These are phyloP conservation scores for Chalciporus chontae DNA, from an alignment of 768 basidiomycete genomes.

Conservation along the genomic window DNA sequence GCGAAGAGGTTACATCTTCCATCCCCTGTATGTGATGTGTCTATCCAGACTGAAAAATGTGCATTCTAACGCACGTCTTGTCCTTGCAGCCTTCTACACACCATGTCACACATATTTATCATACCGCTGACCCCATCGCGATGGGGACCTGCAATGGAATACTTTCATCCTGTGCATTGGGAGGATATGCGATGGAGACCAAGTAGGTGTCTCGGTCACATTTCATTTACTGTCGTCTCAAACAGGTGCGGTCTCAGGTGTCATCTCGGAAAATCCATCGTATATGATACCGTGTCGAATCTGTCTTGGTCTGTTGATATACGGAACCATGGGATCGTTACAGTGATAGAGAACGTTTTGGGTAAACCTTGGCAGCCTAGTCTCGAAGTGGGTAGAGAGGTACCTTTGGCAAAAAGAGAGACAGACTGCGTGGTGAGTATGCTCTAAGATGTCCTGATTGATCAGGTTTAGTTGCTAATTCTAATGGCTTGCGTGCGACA, in stretches of 20 bases:
- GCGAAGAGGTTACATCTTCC: conserved; percentile 81
- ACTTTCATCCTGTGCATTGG: conserved; percentile 76
- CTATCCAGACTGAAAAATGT: neutral
- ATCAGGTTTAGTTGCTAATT: neutral
- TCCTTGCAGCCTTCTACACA: conserved; percentile 58
- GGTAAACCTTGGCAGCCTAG: conserved; percentile 68
- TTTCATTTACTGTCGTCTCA: neutral
- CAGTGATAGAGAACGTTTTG: conserved; percentile 72
- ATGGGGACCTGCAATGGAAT: conserved; percentile 86
- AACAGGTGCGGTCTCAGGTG: conserved; percentile 45
- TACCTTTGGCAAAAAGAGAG: conserved; percentile 52
- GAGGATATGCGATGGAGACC: conserved; percentile 87
- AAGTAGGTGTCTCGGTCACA: conserved; percentile 37
- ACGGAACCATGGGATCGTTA: conserved; percentile 75
- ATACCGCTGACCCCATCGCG: conserved; percentile 92
- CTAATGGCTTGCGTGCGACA: conserved; percentile 17
- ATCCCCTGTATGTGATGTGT: conserved; percentile 54
- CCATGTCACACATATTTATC: conserved; percentile 87
- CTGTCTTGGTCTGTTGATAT: conserved; percentile 83
- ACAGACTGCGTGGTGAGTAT: conserved; percentile 68
- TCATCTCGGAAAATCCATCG: conserved; percentile 79
- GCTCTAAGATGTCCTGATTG: neutral
- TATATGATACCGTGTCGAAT: conserved; percentile 90
- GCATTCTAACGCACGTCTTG: neutral
- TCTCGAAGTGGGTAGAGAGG: conserved; percentile 57